Evolutionary conservation across 371 early-diverging fungal genomes (phyloP), one percentile per base, ranked within the genome.

Genomic region (Mortierella polycephala): DNA sequence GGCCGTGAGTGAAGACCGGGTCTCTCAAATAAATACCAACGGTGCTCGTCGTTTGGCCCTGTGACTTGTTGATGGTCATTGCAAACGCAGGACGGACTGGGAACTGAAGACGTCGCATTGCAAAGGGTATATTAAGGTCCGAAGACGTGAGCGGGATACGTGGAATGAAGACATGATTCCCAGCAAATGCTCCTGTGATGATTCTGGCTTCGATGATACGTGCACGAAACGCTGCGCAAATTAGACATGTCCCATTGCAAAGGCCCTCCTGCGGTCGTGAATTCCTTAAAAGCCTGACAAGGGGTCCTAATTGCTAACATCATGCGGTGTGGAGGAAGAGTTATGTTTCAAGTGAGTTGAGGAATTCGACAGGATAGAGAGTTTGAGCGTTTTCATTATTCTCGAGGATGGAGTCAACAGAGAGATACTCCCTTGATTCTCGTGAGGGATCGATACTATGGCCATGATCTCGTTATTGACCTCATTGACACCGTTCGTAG

Each of bases 31-130:
- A 73, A 3, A 80, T 11, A 42, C 74, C 74, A 39, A 67, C 64
- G 10, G 7, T 46, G 45, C 62, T 39, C 45, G 70, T n/a, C 0
- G 67, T 69, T 51, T 80, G 64, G 14, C 71, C 81, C 67, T 80
- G 73, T 1, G 73, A 51, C 62, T 80, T 80, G 67, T 80, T 73
- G 18, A 80, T 67, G 0, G 68, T 80, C 81, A 80, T 72, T 0
- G 61, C 60, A 60, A 69, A 73, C 2, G 74, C 67, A 20, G 66
- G 62, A 37, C 54, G 40, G 9, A 80, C 16, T 7, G 68, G 71
- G 44, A 73, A 80, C 54, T 64, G 62, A 11, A 41, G 40, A 12
- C 49, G 49, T 47, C 46, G 51, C 12, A 59, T 50, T 59, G 60
- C 58, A 30, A 72, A 40, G 18, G 50, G 62, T 5, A 71, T 65